These are phyloP conservation scores for Gracilaria caudata DNA, from an alignment of 23 red algal species.

Conservation along the genomic window DNA sequence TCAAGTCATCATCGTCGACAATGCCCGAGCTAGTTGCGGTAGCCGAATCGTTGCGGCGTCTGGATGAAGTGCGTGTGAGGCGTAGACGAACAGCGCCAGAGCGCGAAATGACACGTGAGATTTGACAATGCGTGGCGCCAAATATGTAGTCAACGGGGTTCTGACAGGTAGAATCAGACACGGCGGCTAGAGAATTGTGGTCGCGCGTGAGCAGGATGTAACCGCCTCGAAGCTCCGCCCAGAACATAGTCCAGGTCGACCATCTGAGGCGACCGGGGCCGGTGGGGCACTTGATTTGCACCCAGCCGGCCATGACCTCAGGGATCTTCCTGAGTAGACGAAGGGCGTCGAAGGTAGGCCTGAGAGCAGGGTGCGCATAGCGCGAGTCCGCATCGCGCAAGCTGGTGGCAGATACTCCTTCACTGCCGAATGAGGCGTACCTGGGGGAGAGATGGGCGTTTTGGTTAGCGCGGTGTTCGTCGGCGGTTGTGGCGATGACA, in stretches of 20 bases:
- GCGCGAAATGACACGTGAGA: slow-evolving; percentile 6
- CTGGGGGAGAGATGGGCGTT: background rate
- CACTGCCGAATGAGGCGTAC: slow-evolving; percentile 31
- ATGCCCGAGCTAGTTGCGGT: slow-evolving; percentile 27
- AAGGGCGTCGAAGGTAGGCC: slow-evolving; percentile 63
- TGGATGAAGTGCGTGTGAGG: slow-evolving; percentile 32
- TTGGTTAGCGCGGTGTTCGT: slow-evolving; percentile 48
- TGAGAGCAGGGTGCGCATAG: slow-evolving; percentile 45
- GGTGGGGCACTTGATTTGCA: slow-evolving; percentile 36
- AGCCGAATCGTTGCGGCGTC: slow-evolving; percentile 32
- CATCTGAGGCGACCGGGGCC: slow-evolving; percentile 25
- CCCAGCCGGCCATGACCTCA: slow-evolving; percentile 69
- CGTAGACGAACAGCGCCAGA: slow-evolving; percentile 46
- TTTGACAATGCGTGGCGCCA: slow-evolving; percentile 46
- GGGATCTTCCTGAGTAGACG: slow-evolving; percentile 58
- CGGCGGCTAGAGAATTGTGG: slow-evolving; percentile 29
- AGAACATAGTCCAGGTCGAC: slow-evolving; percentile 61
- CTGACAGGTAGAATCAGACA: slow-evolving; percentile 8
- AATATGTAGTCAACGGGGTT: slow-evolving; percentile 57
- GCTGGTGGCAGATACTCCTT: slow-evolving; percentile 14
- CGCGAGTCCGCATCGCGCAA: slow-evolving; percentile 29
- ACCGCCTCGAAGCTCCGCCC: slow-evolving; percentile 61
- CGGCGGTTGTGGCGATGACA: slow-evolving; percentile 59
- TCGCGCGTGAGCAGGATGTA: slow-evolving; percentile 50
- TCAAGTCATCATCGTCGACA: slow-evolving; percentile 33